A percentile compares a stretch with the other conserved stretches of the same genome.
Evolutionary conservation across 192 early-diverging fungal species (phyloP).

Genomic region (Spizellomyces punctatus): DNA sequence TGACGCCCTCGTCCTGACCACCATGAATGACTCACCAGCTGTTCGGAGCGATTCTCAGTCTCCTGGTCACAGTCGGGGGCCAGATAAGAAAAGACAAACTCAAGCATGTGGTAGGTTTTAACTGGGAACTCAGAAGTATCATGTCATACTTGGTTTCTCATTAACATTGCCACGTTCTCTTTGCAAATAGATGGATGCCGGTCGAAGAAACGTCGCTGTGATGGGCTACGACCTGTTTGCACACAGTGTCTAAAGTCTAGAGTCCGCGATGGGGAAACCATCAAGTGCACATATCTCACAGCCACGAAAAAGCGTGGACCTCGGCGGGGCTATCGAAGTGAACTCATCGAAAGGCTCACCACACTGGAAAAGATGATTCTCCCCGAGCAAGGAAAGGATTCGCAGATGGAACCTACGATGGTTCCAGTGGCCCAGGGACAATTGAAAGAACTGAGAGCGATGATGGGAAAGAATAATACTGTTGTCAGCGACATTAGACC

Average conservation of each 20-base stretch:
- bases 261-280: constrained; percentile 11
- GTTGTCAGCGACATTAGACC: background rate
- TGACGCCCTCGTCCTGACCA: too few species aligned
- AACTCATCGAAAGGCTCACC: background rate
- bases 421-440: background rate
- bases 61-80: too few species aligned
- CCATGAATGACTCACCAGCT: too few species aligned
- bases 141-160: background rate
- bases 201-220: constrained; percentile 41
- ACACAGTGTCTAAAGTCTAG: constrained; percentile 36
- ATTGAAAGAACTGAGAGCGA: background rate
- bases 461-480: constrained; percentile 1
- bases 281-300: constrained; percentile 17
- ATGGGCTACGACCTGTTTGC: constrained; percentile 41
- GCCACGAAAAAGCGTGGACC: constrained; percentile 23
- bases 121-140: background rate
- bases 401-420: too few species aligned
- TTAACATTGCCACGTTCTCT: background rate
- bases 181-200: constrained; percentile 41
- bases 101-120: constrained; percentile 8
- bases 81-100: background rate
- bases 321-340: background rate
- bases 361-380: constrained; percentile 8
- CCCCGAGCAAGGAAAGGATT: background rate
- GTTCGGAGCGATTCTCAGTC: too few species aligned